Evolutionary conservation across 139 green algal species (phyloP).

Genomic region (Nannochloris sp.): DNA sequence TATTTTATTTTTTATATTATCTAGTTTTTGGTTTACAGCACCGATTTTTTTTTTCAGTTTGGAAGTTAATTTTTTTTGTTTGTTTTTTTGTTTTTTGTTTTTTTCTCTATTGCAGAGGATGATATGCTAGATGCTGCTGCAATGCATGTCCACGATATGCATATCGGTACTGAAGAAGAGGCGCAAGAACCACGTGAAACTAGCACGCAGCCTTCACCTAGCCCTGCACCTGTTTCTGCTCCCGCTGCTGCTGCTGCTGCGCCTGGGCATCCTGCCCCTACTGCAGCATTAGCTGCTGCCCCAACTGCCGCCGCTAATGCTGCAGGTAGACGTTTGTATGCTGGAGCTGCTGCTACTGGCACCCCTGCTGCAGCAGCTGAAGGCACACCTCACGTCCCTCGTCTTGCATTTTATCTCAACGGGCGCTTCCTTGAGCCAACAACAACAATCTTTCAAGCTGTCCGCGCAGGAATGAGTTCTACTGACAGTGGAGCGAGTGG

Average conservation of each 20-base stretch:
- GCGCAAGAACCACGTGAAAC: neutral
- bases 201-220: conserved; percentile 2
- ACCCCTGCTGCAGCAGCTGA: conserved; percentile 5
- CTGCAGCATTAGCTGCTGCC: neutral
- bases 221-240: neutral
- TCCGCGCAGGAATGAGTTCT: conserved; percentile 11
- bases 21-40: conserved; percentile 7
- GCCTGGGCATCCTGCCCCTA: conserved; percentile 12
- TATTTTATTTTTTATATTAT: conserved; percentile 16
- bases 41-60: neutral
- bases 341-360: neutral
- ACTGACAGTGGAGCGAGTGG: neutral
- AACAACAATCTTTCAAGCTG: conserved; percentile 78
- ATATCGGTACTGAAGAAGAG: conserved; percentile 38
- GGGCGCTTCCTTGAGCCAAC: conserved; percentile 30
- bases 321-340: neutral
- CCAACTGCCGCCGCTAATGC: neutral
- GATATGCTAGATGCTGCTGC: neutral
- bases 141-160: conserved; percentile 65
- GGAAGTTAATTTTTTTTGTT: neutral
- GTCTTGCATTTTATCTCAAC: conserved; percentile 63
- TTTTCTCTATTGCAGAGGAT: neutral
- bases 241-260: conserved; percentile 2
- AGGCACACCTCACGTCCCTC: conserved; percentile 15
- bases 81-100: neutral